phyloP scores from a whole-genome alignment of 768 basidiomycete genomes.

The Boletus subparvulus region DNA sequence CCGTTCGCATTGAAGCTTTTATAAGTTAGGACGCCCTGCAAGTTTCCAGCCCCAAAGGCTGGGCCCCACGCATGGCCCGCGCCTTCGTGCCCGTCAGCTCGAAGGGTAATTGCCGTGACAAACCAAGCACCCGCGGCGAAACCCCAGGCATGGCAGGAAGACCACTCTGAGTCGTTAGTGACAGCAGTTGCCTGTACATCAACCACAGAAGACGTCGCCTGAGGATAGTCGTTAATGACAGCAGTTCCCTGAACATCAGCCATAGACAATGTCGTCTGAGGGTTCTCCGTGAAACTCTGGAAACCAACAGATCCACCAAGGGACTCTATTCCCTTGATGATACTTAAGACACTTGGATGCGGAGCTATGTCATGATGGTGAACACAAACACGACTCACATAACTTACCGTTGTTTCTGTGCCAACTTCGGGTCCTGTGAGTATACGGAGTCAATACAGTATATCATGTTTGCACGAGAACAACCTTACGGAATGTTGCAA shows the following conservation, averaged over 20 bases:
- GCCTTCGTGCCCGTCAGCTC: background rate
- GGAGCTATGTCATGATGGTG: background rate
- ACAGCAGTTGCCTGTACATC: background rate
- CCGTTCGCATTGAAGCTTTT: background rate
- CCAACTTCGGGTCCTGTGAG: background rate
- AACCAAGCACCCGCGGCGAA: background rate
- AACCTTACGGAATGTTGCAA: background rate
- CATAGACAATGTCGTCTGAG: background rate
- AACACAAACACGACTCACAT: background rate
- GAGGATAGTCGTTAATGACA: background rate
- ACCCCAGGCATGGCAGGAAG: background rate
- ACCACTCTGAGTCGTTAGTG: background rate
- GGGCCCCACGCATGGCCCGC: constrained; percentile 1
- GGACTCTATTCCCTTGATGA: constrained; percentile 2
- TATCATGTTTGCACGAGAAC: too few relatives aligned
- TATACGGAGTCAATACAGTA: background rate
- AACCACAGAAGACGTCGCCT: background rate
- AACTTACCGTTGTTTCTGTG: constrained; percentile 1
- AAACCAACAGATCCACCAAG: constrained; percentile 3
- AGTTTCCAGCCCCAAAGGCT: background rate
- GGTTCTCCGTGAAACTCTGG: background rate
- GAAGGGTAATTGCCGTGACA: background rate
- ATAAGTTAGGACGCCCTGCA: background rate
- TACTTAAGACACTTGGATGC: background rate
- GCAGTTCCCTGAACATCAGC: too few relatives aligned